These are phyloP conservation scores for Aspergillus vadensis DNA, from an alignment of 2,329 filamentous ascomycete species.

Conservation along the genomic window DNA sequence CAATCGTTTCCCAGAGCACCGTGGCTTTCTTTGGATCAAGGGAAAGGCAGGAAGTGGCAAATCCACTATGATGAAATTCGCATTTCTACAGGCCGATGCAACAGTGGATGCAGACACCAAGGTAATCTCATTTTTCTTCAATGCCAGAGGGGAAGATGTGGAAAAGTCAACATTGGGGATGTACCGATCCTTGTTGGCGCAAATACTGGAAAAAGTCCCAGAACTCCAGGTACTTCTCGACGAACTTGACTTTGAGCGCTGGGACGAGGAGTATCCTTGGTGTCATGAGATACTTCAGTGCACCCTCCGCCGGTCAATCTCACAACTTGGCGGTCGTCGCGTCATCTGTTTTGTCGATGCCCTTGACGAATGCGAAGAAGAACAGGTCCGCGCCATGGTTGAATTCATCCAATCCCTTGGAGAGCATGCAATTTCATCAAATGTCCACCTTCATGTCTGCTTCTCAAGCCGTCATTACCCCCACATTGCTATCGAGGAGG, in stretches of 20 bases:
- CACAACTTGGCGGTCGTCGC: slow-evolving; percentile 25
- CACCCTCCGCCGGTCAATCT: slow-evolving; percentile 29
- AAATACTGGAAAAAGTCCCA: slow-evolving; percentile 44
- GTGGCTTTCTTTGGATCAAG: slow-evolving; percentile 39
- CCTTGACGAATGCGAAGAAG: slow-evolving; percentile 47
- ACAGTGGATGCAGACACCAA: slow-evolving; percentile 5
- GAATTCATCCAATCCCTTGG: slow-evolving; percentile 35
- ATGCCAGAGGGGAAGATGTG: slow-evolving; percentile 46
- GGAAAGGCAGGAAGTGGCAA: slow-evolving; percentile 49
- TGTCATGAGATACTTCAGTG: slow-evolving; percentile 29
- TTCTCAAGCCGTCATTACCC: slow-evolving; percentile 49
- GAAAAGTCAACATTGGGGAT: slow-evolving; percentile 53
- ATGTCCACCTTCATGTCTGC: slow-evolving; percentile 30
- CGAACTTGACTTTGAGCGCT: accelerated
- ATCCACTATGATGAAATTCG: slow-evolving; percentile 51
- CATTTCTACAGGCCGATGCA: slow-evolving; percentile 1
- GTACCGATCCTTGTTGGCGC: slow-evolving; percentile 53
- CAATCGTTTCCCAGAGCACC: slow-evolving; percentile 13
- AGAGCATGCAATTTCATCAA: slow-evolving; percentile 14
- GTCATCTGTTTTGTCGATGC: slow-evolving; percentile 46
- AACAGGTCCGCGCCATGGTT: slow-evolving; percentile 40
- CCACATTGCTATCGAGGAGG: slow-evolving; percentile 34
- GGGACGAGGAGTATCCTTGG: not conserved
- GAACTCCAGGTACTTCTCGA: slow-evolving; percentile 34
- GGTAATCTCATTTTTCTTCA: slow-evolving; percentile 54